Percentiles rank a stretch among this genome's conserved stretches.
Evolutionary conservation across 441 rosid genomes (phyloP).

Genomic region (Croton laevigatus): DNA sequence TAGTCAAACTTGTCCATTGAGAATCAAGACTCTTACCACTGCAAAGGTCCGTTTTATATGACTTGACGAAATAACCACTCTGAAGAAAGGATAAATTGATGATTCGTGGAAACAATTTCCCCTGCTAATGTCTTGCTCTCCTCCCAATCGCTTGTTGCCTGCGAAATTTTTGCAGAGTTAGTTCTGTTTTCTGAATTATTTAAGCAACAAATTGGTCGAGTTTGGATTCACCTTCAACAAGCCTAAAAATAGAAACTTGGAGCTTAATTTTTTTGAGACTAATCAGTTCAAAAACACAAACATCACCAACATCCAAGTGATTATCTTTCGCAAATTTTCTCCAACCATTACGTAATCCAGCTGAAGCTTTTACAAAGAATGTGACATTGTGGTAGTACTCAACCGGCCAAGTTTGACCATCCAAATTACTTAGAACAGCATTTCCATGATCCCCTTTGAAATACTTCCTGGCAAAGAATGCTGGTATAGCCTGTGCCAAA

Average conservation of each 20-base stretch:
- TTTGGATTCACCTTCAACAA: neutral
- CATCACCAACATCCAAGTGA: slow-evolving; percentile 26
- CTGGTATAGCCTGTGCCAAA: slow-evolving; percentile 9
- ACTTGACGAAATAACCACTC: neutral
- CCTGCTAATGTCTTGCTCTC: neutral
- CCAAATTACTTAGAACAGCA: neutral
- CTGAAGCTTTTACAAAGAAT: too few species aligned
- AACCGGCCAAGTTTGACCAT: slow-evolving; percentile 28
- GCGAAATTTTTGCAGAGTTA: neutral
- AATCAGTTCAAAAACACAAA: slow-evolving; percentile 31
- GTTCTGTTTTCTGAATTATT: neutral
- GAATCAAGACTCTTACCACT: neutral
- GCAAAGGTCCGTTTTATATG: neutral
- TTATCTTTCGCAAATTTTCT: slow-evolving; percentile 20
- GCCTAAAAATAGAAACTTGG: neutral
- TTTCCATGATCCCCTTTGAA: neutral
- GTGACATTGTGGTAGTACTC: too few species aligned
- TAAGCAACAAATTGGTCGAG: neutral
- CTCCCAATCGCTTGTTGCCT: neutral
- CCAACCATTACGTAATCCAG: slow-evolving; percentile 24
- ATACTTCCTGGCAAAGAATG: slow-evolving; percentile 12
- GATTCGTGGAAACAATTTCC: neutral
- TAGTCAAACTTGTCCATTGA: too few species aligned
- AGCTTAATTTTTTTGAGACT: neutral
- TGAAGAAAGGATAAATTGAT: neutral